These are phyloP conservation scores for Kernera saxatilis DNA, from an alignment of 345 rosid genomes.

Conservation along the genomic window DNA sequence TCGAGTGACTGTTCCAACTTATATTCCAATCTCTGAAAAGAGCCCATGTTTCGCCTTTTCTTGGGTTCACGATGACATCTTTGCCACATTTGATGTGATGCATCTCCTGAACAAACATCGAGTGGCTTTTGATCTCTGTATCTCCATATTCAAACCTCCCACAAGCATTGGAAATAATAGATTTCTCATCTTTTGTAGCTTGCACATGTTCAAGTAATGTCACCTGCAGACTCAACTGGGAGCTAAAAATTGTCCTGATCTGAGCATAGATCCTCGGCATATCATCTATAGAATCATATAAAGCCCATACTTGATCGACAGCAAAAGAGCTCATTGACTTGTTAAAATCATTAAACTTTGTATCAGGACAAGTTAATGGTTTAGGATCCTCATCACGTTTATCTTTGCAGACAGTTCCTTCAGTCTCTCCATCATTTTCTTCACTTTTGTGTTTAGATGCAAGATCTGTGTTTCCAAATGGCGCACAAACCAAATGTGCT, in stretches of 20 bases:
- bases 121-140: slow-evolving; percentile 30
- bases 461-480: neutral
- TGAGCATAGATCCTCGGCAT: slow-evolving; percentile 79
- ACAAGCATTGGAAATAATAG: slow-evolving; percentile 49
- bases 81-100: slow-evolving; percentile 7
- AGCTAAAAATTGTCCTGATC: slow-evolving; percentile 38
- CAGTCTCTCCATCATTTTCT: slow-evolving; percentile 4
- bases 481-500: neutral
- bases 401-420: neutral
- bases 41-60: slow-evolving; percentile 77
- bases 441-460: neutral
- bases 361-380: slow-evolving; percentile 37
- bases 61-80: slow-evolving; percentile 44
- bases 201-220: slow-evolving; percentile 56
- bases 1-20: slow-evolving; percentile 25
- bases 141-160: slow-evolving; percentile 47
- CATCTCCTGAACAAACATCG: slow-evolving; percentile 63
- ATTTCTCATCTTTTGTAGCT: neutral
- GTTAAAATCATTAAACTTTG: slow-evolving; percentile 54
- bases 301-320: slow-evolving; percentile 67
- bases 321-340: slow-evolving; percentile 44
- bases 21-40: slow-evolving; percentile 59
- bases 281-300: slow-evolving; percentile 57
- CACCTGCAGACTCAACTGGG: slow-evolving; percentile 47
- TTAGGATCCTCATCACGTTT: neutral